Percentiles rank a stretch among this genome's conserved stretches.
These are phyloP conservation scores for Pistacia vera DNA, from an alignment of 345 rosid species.

Conservation along the genomic window DNA sequence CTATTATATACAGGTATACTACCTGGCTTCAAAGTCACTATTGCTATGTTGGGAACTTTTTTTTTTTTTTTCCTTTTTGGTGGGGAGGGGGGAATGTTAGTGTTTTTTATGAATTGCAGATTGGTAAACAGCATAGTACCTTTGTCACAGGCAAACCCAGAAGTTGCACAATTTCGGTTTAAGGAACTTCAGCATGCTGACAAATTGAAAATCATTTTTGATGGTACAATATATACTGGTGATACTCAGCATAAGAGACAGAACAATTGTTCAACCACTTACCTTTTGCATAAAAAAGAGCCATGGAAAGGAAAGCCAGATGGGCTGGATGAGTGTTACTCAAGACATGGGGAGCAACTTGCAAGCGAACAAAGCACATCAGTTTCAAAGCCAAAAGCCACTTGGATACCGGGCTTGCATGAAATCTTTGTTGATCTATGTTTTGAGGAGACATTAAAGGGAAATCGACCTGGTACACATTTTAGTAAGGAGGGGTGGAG, in stretches of 20 bases:
- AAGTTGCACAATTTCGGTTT: constrained; percentile 44
- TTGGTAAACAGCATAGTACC: background rate
- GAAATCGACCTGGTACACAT: constrained; percentile 38
- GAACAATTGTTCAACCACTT: constrained; percentile 5
- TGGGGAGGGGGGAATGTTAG: background rate
- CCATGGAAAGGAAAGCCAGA: constrained; percentile 10
- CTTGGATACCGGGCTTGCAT: constrained; percentile 44
- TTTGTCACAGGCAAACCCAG: constrained; percentile 40
- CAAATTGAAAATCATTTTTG: constrained; percentile 42
- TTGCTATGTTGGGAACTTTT: background rate
- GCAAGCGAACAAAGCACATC: constrained; percentile 29
- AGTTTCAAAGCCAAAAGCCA: constrained; percentile 26
- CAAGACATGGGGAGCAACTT: constrained; percentile 8
- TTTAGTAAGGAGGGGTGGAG: constrained; percentile 48
- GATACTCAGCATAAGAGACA: constrained; percentile 20
- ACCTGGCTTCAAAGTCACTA: background rate
- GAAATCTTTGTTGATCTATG: constrained; percentile 43
- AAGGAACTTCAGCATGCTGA: constrained; percentile 35
- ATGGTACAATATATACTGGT: constrained; percentile 20
- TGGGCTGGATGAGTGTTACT: constrained; percentile 1
- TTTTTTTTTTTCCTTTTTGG: too few species aligned
- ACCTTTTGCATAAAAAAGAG: constrained; percentile 6
- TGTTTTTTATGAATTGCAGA: constrained; percentile 6
- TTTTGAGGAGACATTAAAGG: constrained; percentile 39
- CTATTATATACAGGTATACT: constrained; percentile 31